Evolutionary conservation across 208 protist species (phyloP).

Genomic region (Acanthamoeba castellanii): DNA sequence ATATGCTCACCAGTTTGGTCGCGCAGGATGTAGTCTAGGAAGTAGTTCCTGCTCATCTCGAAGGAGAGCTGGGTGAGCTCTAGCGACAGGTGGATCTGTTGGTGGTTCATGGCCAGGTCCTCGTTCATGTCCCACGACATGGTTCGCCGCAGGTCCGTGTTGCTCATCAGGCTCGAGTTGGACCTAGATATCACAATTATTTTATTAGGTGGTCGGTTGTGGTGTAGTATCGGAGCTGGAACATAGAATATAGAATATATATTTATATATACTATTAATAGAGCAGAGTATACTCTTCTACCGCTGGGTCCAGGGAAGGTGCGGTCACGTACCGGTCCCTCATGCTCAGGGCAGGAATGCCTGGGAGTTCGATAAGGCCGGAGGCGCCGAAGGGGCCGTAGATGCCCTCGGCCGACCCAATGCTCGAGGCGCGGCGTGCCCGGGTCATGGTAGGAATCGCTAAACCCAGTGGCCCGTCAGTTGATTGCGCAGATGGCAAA

Average conservation of each 20-base stretch:
- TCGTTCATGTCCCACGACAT: neutral
- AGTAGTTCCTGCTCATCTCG: conserved; percentile 3
- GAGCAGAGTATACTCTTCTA: no score
- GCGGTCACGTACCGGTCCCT: neutral
- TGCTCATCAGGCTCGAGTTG: neutral
- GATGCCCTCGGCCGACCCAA: neutral
- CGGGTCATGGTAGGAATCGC: neutral
- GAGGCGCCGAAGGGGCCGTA: neutral
- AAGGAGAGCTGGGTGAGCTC: neutral
- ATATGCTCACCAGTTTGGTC: neutral
- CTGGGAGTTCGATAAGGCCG: neutral
- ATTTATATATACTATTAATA: no score
- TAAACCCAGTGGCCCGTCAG: no score
- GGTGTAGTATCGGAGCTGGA: no score
- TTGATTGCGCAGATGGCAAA: neutral
- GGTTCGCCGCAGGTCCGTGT: neutral
- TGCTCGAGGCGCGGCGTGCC: neutral
- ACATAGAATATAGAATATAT: no score
- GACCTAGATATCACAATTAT: neutral
- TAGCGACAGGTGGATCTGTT: neutral
- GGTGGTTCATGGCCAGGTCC: neutral
- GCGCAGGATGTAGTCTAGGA: neutral
- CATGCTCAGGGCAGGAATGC: neutral
- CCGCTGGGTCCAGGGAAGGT: no score
- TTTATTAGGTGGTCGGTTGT: no score